A percentile compares a stretch with the other conserved stretches of the same genome.
These are phyloP conservation scores for Ramaria rubella DNA, from an alignment of 768 basidiomycete species.

Conservation along the genomic window DNA sequence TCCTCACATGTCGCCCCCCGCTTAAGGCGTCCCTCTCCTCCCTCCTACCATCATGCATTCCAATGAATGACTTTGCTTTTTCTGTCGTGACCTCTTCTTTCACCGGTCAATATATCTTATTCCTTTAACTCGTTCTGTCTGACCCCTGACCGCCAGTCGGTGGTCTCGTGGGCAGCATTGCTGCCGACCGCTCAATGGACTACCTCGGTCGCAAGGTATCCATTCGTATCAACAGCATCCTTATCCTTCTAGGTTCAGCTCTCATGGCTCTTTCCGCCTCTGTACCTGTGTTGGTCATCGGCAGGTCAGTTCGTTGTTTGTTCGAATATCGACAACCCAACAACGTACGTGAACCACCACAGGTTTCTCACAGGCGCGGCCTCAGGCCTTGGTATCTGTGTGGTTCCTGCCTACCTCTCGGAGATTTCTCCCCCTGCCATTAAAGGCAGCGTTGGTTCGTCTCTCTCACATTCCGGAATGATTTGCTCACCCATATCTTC, in stretches of 20 bases:
- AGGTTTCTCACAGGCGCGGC: conserved; percentile 66
- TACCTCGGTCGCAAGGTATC: conserved; percentile 66
- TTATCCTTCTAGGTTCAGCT: conserved; percentile 51
- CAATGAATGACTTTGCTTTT: conserved; percentile 70
- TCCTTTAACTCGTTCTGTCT: neutral
- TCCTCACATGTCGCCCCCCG: conserved; percentile 56
- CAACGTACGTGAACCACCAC: neutral
- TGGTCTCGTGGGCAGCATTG: conserved; percentile 71
- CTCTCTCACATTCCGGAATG: neutral
- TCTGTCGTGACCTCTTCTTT: conserved; percentile 80
- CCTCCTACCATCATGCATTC: conserved; percentile 66
- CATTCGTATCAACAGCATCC: conserved; percentile 47
- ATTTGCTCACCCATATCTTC: neutral
- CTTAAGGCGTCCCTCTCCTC: conserved; percentile 18
- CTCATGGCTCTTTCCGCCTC: conserved; percentile 63
- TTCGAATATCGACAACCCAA: conserved; percentile 1
- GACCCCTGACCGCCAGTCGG: conserved; percentile 39
- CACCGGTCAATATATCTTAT: conserved; percentile 33
- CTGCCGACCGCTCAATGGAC: conserved; percentile 64
- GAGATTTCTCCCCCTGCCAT: conserved; percentile 77
- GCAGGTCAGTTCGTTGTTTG: conserved; percentile 43
- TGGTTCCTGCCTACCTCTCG: conserved; percentile 79
- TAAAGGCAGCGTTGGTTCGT: conserved; percentile 64
- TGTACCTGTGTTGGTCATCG: conserved; percentile 49
- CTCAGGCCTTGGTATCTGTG: conserved; percentile 66